phyloP scores from a whole-genome alignment of 1,284 basidiomycete genomes.

The Fomes fomentarius region DNA sequence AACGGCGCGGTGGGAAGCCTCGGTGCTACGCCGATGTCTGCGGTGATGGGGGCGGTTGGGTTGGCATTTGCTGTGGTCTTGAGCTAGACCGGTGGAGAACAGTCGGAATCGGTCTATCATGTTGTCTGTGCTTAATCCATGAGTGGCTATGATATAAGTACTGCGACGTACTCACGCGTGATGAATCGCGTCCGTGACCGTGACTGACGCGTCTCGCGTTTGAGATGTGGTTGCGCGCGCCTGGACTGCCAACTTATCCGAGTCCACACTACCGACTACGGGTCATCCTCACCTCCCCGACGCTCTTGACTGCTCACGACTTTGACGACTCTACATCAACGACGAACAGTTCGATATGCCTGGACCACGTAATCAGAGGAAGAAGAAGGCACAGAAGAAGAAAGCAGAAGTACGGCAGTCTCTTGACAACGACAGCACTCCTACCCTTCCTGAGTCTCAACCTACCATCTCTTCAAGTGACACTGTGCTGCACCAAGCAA shows the following conservation, averaged over 20 bases:
- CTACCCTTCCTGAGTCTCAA: not conserved
- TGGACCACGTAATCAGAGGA: constrained; percentile 49
- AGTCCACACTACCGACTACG: not conserved
- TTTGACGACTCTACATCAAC: constrained; percentile 5
- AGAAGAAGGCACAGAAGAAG: constrained; percentile 40
- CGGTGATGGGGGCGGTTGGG: not conserved
- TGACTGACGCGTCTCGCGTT: constrained; percentile 11
- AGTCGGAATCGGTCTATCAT: too few species aligned
- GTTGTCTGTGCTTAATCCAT: not conserved
- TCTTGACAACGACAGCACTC: not conserved
- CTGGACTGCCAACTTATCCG: too few species aligned
- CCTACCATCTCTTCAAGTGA: not conserved
- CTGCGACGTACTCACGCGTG: not conserved
- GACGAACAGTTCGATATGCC: constrained; percentile 39
- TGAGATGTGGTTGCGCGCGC: too few species aligned
- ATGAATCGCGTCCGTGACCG: constrained; percentile 9
- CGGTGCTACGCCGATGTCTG: too few species aligned
- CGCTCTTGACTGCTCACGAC: not conserved
- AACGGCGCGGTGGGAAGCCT: not conserved
- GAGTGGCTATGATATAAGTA: not conserved
- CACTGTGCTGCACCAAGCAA: too few species aligned
- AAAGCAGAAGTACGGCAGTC: constrained; percentile 24
- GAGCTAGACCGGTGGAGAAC: too few species aligned
- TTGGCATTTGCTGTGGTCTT: not conserved
- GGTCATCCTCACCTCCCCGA: not conserved